These are phyloP conservation scores for Geotrichum macrosporum DNA, from an alignment of 1,139 yeast species.

Conservation along the genomic window DNA sequence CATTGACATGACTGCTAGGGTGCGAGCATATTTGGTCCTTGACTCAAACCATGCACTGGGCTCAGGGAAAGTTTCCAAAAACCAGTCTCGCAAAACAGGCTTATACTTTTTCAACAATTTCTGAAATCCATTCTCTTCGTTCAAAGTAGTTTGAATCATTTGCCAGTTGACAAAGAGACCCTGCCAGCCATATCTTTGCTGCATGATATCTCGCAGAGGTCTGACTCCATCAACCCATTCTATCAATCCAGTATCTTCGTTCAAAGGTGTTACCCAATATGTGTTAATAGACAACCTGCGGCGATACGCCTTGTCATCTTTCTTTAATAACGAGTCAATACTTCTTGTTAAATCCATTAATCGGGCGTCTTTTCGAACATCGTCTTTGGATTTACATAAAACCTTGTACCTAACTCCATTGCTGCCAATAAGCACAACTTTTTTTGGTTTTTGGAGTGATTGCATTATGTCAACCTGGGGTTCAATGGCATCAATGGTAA, in stretches of 20 bases:
- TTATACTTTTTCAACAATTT: conserved; percentile 43
- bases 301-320: conserved; percentile 67
- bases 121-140: conserved; percentile 20
- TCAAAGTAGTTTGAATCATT: conserved; percentile 2
- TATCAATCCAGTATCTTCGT: conserved; percentile 82
- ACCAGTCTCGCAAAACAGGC: conserved; percentile 85
- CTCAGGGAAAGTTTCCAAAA: conserved; percentile 80
- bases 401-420: conserved; percentile 69
- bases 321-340: conserved; percentile 66
- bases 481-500: conserved; percentile 53
- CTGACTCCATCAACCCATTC: conserved; percentile 88
- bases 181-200: conserved; percentile 40
- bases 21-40: conserved; percentile 66
- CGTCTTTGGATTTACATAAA: conserved; percentile 82
- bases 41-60: conserved; percentile 85
- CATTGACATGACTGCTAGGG: conserved; percentile 95
- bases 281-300: conserved; percentile 69
- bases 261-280: conserved; percentile 84
- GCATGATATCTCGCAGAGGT: conserved; percentile 69
- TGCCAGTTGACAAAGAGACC: conserved; percentile 38
- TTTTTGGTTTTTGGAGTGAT: conserved; percentile 84
- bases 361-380: conserved; percentile 91
- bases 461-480: conserved; percentile 63
- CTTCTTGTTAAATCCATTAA: conserved; percentile 89
- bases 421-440: conserved; percentile 69